These are phyloP conservation scores for Amanita pallidorosea DNA, from an alignment of 768 basidiomycete genomes.

Conservation along the genomic window DNA sequence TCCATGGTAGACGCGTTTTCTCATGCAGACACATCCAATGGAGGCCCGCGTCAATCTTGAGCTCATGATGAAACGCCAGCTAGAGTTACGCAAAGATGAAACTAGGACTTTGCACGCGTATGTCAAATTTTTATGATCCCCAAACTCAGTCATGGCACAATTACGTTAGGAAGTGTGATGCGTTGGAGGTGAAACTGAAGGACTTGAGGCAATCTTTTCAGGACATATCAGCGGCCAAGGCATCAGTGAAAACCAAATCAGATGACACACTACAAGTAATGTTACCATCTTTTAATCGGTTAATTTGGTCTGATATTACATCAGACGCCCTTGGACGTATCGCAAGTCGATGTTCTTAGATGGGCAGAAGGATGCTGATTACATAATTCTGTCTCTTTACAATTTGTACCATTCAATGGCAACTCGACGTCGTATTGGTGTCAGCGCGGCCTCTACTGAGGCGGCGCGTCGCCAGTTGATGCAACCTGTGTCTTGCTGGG, in stretches of 20 bases:
- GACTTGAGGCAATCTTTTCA: conserved; percentile 34
- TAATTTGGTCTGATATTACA: conserved; percentile 5
- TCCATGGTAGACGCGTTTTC: neutral
- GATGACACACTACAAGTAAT: neutral
- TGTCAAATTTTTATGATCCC: conserved; percentile 15
- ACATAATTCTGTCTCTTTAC: neutral
- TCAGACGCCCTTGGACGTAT: conserved; percentile 9
- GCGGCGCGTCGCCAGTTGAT: conserved; percentile 78
- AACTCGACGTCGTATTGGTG: conserved; percentile 65
- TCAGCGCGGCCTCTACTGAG: conserved; percentile 68
- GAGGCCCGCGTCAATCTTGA: conserved; percentile 79
- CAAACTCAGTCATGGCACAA: neutral
- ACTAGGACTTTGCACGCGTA: conserved; percentile 61
- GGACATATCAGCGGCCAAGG: neutral
- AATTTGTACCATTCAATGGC: conserved; percentile 37
- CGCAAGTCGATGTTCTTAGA: conserved; percentile 33
- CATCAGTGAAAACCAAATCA: neutral
- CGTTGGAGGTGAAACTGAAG: conserved; percentile 50
- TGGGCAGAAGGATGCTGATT: conserved; percentile 42
- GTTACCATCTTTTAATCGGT: neutral
- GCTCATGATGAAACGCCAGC: conserved; percentile 69
- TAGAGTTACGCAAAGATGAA: conserved; percentile 66
- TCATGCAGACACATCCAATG: neutral
- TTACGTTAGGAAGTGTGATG: conserved; percentile 56
- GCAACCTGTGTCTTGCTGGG: conserved; percentile 85